phyloP scores from a whole-genome alignment of 2,329 filamentous ascomycete species.

The Lojkania enalia region DNA sequence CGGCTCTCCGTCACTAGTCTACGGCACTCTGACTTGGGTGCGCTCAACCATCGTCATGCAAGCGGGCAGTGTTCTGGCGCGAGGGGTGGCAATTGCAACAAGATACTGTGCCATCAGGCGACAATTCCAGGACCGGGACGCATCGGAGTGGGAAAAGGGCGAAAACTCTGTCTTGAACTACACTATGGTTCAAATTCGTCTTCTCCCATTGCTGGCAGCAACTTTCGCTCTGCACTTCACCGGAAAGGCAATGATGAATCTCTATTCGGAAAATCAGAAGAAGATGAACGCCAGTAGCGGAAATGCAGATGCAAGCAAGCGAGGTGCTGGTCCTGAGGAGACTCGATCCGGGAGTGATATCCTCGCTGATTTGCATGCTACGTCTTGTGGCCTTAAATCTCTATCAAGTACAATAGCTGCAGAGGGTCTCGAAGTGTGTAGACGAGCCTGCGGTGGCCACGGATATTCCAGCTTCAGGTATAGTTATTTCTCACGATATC shows the following conservation, averaged over 20 bases:
- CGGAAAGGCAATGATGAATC: conserved; percentile 72
- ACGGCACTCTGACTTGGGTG: conserved; percentile 76
- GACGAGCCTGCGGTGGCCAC: conserved; percentile 76
- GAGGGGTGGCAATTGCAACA: conserved; percentile 77
- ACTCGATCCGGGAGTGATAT: conserved; percentile 66
- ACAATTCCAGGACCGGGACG: conserved; percentile 78
- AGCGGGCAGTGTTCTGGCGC: conserved; percentile 70
- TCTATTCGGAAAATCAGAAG: conserved; percentile 74
- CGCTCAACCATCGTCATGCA: conserved; percentile 74
- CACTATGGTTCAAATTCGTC: conserved; percentile 76
- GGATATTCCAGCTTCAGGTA: conserved; percentile 70
- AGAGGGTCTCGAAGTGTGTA: conserved; percentile 74
- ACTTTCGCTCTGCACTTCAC: conserved; percentile 82
- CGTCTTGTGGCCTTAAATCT: conserved; percentile 75
- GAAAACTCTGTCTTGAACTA: conserved; percentile 81
- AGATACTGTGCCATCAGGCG: conserved; percentile 73
- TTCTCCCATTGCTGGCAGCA: conserved; percentile 71
- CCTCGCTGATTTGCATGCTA: conserved; percentile 74
- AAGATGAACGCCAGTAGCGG: conserved; percentile 58
- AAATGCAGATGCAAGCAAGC: conserved; percentile 38
- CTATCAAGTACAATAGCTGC: conserved; percentile 71
- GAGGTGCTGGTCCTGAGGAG: conserved; percentile 70
- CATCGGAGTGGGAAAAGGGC: conserved; percentile 57
- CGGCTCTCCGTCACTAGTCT: conserved; percentile 68
- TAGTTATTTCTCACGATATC: neutral